Conservation (phyloP, 306 rosid species). For the Albizia julibrissin region DNA sequence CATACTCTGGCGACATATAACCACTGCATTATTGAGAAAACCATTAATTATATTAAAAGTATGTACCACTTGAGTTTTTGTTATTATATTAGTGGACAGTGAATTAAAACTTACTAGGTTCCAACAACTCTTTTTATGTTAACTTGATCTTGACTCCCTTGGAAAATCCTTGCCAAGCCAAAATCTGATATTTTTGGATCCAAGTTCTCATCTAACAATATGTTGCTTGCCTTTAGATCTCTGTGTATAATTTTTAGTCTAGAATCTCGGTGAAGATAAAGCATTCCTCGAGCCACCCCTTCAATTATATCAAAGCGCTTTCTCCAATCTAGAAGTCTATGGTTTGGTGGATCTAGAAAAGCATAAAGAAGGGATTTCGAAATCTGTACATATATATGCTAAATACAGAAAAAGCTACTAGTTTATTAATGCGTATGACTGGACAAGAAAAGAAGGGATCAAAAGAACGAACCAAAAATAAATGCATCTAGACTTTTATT, state of each 20-base stretch:
- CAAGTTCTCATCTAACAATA: not conserved
- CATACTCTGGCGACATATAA: slow-evolving; percentile 40
- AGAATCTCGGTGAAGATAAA: slow-evolving; percentile 1
- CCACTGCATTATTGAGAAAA: slow-evolving; percentile 27
- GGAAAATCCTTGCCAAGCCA: not conserved
- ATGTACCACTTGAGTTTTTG: not conserved
- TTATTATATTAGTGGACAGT: not conserved
- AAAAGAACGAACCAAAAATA: not conserved
- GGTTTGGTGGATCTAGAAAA: not conserved
- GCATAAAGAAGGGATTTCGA: not conserved
- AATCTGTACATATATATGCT: not conserved
- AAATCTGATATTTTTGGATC: not conserved
- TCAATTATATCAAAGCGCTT: not conserved
- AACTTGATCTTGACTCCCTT: not conserved
- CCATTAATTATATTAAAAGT: not conserved
- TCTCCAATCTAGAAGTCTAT: not conserved
- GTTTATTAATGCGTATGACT: not conserved
- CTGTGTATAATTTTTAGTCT: not conserved
- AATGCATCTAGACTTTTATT: slow-evolving; percentile 6
- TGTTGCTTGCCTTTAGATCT: not conserved
- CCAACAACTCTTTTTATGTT: not conserved
- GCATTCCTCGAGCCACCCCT: not conserved
- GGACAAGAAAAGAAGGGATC: not conserved
- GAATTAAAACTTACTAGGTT: slow-evolving; percentile 29
- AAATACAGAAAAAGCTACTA: not conserved